Conservation (phyloP, 208 protist genomes). For the Zelonia costaricensis region DNA sequence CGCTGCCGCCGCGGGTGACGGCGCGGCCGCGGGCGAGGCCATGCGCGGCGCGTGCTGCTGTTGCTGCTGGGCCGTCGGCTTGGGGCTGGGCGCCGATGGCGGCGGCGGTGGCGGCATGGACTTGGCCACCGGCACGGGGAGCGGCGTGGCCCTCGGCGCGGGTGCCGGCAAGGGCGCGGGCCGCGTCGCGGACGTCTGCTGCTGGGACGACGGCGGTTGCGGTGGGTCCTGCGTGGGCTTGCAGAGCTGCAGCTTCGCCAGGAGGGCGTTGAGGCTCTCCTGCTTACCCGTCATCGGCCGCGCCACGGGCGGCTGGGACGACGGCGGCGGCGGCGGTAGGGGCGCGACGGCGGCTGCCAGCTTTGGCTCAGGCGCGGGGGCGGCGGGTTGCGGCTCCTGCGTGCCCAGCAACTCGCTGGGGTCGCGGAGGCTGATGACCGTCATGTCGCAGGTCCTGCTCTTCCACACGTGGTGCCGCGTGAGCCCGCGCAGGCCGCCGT, state of each 20-base stretch:
- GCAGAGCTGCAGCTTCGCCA: constrained; percentile 39
- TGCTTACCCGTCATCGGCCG: constrained; percentile 21
- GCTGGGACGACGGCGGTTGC: neutral
- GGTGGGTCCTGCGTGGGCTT: constrained; percentile 8
- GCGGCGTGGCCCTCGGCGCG: neutral
- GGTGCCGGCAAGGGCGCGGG: neutral
- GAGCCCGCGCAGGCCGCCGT: constrained; percentile 13
- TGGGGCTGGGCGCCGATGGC: neutral
- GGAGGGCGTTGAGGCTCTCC: constrained; percentile 34
- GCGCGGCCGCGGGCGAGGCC: neutral
- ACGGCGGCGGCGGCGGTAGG: constrained; percentile 1
- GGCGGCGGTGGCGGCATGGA: neutral
- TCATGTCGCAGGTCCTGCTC: constrained; percentile 58
- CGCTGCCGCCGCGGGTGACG: neutral
- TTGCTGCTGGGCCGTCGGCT: neutral
- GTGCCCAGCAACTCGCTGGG: constrained; percentile 36
- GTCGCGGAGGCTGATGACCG: constrained; percentile 75
- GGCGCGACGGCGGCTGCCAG: neutral
- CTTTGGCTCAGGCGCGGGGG: constrained; percentile 7
- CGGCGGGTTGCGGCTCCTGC: neutral
- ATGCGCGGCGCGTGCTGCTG: neutral
- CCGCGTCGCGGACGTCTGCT: neutral
- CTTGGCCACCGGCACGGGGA: neutral
- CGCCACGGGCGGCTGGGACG: neutral
- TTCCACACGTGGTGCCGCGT: constrained; percentile 61